Conservation (phyloP, 306 rosid genomes). For the Castanospermum australe region DNA sequence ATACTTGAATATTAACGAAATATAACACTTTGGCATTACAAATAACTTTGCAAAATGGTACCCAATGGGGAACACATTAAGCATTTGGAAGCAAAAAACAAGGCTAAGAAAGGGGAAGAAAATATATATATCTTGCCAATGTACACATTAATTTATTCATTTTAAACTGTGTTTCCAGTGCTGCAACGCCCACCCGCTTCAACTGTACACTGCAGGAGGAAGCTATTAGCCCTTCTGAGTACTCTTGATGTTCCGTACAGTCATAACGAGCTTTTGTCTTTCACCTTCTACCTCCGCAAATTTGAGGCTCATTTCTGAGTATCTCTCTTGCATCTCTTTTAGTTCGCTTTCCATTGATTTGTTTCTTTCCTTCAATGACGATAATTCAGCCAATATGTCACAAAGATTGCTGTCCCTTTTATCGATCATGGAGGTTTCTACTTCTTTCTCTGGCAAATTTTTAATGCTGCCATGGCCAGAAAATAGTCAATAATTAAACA, state of each 20-base stretch:
- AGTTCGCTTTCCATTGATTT: slow-evolving; percentile 81
- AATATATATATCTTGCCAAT: slow-evolving; percentile 36
- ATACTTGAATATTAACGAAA: slow-evolving; percentile 20
- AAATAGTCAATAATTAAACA: slow-evolving; percentile 5
- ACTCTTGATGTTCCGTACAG: slow-evolving; percentile 72
- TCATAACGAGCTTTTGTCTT: slow-evolving; percentile 95
- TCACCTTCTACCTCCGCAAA: slow-evolving; percentile 99
- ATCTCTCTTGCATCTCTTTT: slow-evolving; percentile 98
- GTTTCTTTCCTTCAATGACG: slow-evolving; percentile 65
- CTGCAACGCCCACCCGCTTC: slow-evolving; percentile 35
- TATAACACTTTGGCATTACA: slow-evolving; percentile 17
- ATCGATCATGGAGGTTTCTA: background rate
- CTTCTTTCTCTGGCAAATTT: slow-evolving; percentile 34
- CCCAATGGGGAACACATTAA: slow-evolving; percentile 32
- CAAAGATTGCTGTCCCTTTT: slow-evolving; percentile 13
- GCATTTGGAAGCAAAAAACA: slow-evolving; percentile 17
- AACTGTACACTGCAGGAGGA: slow-evolving; percentile 49
- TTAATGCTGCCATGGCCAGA: slow-evolving; percentile 30
- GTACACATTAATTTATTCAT: slow-evolving; percentile 58
- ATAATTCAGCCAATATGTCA: slow-evolving; percentile 46
- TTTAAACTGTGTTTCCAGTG: slow-evolving; percentile 31
- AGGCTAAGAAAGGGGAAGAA: background rate
- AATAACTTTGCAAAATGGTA: slow-evolving; percentile 21
- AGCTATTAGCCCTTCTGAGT: slow-evolving; percentile 46
- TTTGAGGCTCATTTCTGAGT: slow-evolving; percentile 94